Evolutionary conservation across 306 rosid genomes (phyloP), one percentile per base, ranked within the genome.

Genomic region (Sicyos edulis): DNA sequence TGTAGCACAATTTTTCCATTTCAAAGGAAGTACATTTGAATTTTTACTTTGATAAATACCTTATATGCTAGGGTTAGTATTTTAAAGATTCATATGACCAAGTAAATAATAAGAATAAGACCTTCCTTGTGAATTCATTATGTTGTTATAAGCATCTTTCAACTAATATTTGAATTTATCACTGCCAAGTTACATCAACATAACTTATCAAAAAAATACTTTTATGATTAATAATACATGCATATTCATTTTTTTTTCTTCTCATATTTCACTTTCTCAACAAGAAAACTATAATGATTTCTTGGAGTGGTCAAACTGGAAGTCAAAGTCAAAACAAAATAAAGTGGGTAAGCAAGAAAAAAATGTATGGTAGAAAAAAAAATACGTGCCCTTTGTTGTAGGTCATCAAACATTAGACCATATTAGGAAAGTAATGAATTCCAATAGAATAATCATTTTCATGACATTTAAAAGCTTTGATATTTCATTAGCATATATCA

Each of bases 351-450:
- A 40, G 15, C 29, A 40, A 40, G 70, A 17, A 37, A 40, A 40
- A 40, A 8, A 1, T 10, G 17, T 51, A 64, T 37, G 22, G 50
- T 9, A 63, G 4, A 4, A 63, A 63, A 63, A 37, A 40, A 52
- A 64, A 0, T 8, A 8, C 52, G 42, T 64, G 53, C 53, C 71
- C 71, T 64, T 4, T 64, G 71, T 42, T 44, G 22, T 13, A 47
- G 7, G 72, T 34, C 72, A 67, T 64, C 70, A 67, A 67, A 47
- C 55, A 67, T 47, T 67, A 21, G 55, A 47, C 56, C 13, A 20
- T 67, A 13, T 67, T 21, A 10, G 17, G 5, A 22, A 19, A 7
- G 8, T 45, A 20, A 45, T 20, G 42, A 67, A 67, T 14, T 47
- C 15, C 17, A 19, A 45, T 5, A 47, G 53, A 5, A 66, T 11